Conservation (phyloP, 1,284 basidiomycete genomes). For the Malassezia furfur region DNA sequence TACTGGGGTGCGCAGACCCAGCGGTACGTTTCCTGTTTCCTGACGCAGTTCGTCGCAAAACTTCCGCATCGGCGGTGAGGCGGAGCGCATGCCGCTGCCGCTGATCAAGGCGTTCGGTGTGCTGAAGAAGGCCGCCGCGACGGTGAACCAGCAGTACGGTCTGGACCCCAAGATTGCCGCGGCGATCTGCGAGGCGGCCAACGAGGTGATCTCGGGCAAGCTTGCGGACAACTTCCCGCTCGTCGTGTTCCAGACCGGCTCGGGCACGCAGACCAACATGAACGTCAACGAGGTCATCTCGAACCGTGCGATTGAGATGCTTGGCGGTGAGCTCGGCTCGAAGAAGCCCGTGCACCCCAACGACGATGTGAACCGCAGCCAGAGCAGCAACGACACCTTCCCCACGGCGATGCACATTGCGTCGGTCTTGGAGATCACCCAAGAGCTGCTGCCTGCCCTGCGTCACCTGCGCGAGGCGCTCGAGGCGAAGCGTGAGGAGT, state of each 20-base stretch:
- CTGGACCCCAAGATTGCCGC: slow-evolving; percentile 78
- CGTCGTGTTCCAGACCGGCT: slow-evolving; percentile 98
- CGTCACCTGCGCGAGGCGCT: slow-evolving; percentile 73
- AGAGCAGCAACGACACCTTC: slow-evolving; percentile 98
- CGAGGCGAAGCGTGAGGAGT: slow-evolving; percentile 63
- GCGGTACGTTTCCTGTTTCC: slow-evolving; percentile 49
- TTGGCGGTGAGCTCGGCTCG: slow-evolving; percentile 87
- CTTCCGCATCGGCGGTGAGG: slow-evolving; percentile 92
- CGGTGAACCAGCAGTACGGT: slow-evolving; percentile 83
- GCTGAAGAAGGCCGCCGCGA: slow-evolving; percentile 90
- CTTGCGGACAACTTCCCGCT: slow-evolving; percentile 78
- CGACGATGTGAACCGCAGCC: slow-evolving; percentile 99
- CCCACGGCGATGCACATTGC: slow-evolving; percentile 99
- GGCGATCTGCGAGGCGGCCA: slow-evolving; percentile 85
- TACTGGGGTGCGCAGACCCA: slow-evolving; percentile 99
- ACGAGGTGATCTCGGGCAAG: slow-evolving; percentile 95
- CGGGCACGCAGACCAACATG: slow-evolving; percentile 99
- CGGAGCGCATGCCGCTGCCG: slow-evolving; percentile 83
- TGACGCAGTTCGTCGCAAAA: slow-evolving; percentile 67
- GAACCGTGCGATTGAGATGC: slow-evolving; percentile 92
- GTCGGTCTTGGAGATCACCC: slow-evolving; percentile 77
- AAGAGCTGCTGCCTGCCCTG: slow-evolving; percentile 74
- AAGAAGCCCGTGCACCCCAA: slow-evolving; percentile 99
- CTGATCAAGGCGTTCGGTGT: slow-evolving; percentile 96
- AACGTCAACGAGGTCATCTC: slow-evolving; percentile 99